These are phyloP conservation scores for Boletales sp. DNA, from an alignment of 768 basidiomycete genomes.

Conservation along the genomic window DNA sequence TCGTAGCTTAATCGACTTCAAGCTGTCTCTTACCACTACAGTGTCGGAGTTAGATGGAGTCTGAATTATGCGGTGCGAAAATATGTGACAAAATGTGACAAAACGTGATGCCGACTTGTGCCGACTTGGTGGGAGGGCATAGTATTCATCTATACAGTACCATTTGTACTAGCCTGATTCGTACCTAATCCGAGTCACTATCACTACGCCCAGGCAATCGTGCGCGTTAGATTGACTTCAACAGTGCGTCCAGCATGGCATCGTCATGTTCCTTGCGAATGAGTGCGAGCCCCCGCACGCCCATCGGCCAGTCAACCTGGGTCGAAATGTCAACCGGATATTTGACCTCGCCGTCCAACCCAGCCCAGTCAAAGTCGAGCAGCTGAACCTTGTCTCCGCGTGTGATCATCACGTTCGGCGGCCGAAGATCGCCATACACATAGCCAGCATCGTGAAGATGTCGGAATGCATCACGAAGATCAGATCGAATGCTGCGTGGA, in stretches of 20 bases:
- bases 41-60: too few species aligned
- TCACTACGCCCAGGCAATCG: too few species aligned
- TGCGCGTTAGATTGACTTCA: too few species aligned
- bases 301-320: background rate
- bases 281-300: background rate
- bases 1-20: too few species aligned
- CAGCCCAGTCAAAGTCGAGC: conserved; percentile 9
- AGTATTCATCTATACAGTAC: too few species aligned
- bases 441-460: conserved; percentile 29
- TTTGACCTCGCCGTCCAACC: conserved; percentile 1
- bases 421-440: conserved; percentile 38
- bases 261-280: conserved; percentile 17
- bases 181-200: too few species aligned
- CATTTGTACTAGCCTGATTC: too few species aligned
- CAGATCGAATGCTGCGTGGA: conserved; percentile 11
- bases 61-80: too few species aligned
- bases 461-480: conserved; percentile 18
- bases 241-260: conserved; percentile 17
- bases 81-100: too few species aligned
- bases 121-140: too few species aligned
- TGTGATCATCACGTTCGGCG: conserved; percentile 31
- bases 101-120: too few species aligned
- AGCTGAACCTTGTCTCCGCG: background rate
- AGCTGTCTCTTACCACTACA: too few species aligned
- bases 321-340: background rate